Base-by-base conservation (phyloP, 345 rosid genomes). In the Moricandia moricandioides region DNA sequence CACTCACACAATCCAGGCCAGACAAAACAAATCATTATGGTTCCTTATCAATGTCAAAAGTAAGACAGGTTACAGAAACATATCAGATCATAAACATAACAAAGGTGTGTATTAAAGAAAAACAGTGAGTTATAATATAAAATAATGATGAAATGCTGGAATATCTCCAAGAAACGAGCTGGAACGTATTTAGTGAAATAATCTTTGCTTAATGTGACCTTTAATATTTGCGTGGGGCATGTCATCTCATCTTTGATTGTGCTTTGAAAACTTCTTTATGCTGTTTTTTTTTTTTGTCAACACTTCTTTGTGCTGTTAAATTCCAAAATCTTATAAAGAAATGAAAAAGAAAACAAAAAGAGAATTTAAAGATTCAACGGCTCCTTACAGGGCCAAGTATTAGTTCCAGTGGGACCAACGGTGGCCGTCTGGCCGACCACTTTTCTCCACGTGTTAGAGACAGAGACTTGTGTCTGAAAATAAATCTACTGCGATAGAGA, bases 101-200 rank as follows among this genome's bases (percentile, higher is more conserved):
- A 66, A 71, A 66, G 47, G 51, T 13, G 1, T 45, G 8, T 24
- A 8, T 65, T 3, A 33, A 51, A n/a, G n/a, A 47, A 24, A 31
- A 11, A 56, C 7, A 77, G 54, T 18, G 2, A 33, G 62, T 54
- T 39, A 30, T 39, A 6, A n/a, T 16, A 55, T 33, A 33, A 55
- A 77, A 77, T 77, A 70, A 77, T 77, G 67, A 71, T 65, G 76
- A 70, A 4, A 55, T 63, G 35, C 52, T 76, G 65, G 70, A 76
- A 70, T 70, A 70, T 55, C 65, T 76, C 68, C 63, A 69, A 63
- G 70, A 17, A 57, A 70, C 71, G 76, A 71, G 76, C 67, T 77
- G 80, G 75, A 77, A 57, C 13, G 65, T 62, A 65, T 11, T 71
- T 65, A 60, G 67, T 71, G 39, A 65, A 63, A 54, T 56, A 63